Conservation (phyloP, 805 yeast species). For the Candida hungchunana region DNA sequence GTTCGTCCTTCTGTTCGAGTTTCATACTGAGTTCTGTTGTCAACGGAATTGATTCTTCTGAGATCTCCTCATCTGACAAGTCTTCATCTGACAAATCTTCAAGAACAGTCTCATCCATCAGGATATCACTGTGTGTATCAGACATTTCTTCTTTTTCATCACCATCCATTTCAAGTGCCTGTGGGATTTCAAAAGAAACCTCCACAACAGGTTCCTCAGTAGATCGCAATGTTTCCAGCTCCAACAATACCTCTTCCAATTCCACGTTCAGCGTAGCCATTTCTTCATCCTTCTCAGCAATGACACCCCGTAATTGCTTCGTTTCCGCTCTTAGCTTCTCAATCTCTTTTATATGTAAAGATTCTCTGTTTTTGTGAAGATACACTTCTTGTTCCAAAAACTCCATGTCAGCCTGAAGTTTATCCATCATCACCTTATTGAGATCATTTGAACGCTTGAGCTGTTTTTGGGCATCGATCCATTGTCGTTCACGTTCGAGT, state of each 20-base stretch:
- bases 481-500: background rate
- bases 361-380: conserved; percentile 16
- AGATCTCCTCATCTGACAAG: conserved; percentile 1
- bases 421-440: conserved; percentile 14
- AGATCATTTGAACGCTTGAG: conserved; percentile 4
- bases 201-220: conserved; percentile 3
- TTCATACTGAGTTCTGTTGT: conserved; percentile 9
- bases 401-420: conserved; percentile 14
- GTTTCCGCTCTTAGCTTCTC: conserved; percentile 1
- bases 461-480: background rate
- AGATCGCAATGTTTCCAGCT: no score
- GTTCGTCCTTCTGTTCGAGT: conserved; percentile 13
- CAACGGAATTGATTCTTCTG: conserved; percentile 5
- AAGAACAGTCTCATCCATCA: conserved; percentile 2
- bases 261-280: conserved; percentile 17
- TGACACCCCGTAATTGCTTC: background rate
- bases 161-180: background rate
- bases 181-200: background rate
- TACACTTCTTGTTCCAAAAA: conserved; percentile 16
- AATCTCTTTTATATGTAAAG: conserved; percentile 8
- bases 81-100: conserved; percentile 6
- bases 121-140: background rate
- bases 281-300: conserved; percentile 14
- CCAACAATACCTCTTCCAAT: conserved; percentile 14
- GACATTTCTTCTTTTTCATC: conserved; percentile 2